Base-by-base conservation (phyloP, 371 early-diverging fungal genomes). In the Zopfochytrium polystomum region DNA sequence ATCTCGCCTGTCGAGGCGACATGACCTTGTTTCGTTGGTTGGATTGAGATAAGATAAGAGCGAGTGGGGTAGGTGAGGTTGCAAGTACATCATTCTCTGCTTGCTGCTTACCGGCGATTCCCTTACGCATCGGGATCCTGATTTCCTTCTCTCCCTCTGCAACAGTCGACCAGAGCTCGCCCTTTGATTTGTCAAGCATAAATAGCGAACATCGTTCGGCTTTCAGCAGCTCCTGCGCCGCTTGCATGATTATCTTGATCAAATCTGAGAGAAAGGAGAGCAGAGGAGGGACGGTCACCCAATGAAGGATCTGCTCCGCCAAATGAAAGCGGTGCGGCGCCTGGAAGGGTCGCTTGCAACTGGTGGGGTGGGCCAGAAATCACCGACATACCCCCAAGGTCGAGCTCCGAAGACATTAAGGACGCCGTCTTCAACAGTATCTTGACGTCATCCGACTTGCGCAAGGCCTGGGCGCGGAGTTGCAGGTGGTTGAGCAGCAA, bases 151-250 rank as follows among this genome's bases (percentile, higher is more conserved):
- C 63, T 13, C 76, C 75, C 60, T 76, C 70, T 3, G 78, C 76
- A 5, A 81, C 66, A 20, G 71, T 50, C 0, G 80, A 74, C 80
- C 80, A 80, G 25, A 81, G 71, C 58, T 80, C 73, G 44, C 67
- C 50, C 49, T 68, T 68, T 34, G 69, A 74, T 22, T 66, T 43
- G 52, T 81, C 82, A 25, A 76, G 44, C 50, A 81, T 63, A 56
- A 79, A 81, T 29, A 80, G 44, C 7, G 79, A 63, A 47, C 77
- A 74, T 27, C 82, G 52, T 42, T 81, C 82, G 2, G 78, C 79
- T 18, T 47, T 62, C 0, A 81, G 55, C 13, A 81, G 63, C 49
- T 79, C 80, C 42, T 73, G 68, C 1, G 77, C 80, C 0, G 78
- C 75, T 25, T 72, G 66, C 80, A 81, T 79, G 46, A 79, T 78